phyloP scores from a whole-genome alignment of 805 yeast species.

The Wickerhamomyces queroliae region DNA sequence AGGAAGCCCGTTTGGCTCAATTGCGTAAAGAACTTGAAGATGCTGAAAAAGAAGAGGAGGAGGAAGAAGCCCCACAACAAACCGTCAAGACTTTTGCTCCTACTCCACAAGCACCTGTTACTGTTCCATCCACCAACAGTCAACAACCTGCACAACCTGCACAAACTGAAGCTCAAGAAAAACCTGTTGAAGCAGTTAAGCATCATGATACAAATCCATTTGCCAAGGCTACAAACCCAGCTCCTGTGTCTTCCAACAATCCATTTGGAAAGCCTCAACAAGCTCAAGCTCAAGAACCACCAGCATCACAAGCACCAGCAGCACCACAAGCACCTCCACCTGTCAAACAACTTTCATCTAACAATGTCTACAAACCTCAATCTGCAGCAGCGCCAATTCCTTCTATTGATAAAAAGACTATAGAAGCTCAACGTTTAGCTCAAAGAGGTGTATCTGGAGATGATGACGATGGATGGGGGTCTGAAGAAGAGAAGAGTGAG shows the following conservation, averaged over 20 bases:
- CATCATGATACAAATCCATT: conserved; percentile 24
- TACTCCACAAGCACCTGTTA: conserved; percentile 7
- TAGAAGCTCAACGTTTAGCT: conserved; percentile 66
- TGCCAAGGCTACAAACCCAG: conserved; percentile 11
- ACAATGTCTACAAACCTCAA: neutral
- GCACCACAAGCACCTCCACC: conserved; percentile 12
- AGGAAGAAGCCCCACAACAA: conserved; percentile 13
- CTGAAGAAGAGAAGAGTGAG: conserved; percentile 24
- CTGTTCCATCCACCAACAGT: conserved; percentile 2
- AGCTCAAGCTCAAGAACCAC: conserved; percentile 18
- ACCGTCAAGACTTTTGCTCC: conserved; percentile 15
- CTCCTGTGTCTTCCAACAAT: conserved; percentile 29
- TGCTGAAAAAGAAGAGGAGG: conserved; percentile 37
- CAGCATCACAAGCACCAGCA: conserved; percentile 10
- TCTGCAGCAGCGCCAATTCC: conserved; percentile 9
- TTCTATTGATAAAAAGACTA: conserved; percentile 46
- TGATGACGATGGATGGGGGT: conserved; percentile 29
- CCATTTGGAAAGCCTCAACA: conserved; percentile 54
- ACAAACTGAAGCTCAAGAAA: conserved; percentile 28
- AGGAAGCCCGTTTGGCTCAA: conserved; percentile 53
- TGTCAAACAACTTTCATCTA: neutral
- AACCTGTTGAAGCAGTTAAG: conserved; percentile 7
- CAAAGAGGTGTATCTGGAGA: conserved; percentile 45
- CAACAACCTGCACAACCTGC: conserved; percentile 3
- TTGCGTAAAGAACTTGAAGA: conserved; percentile 56